phyloP scores from a whole-genome alignment of 2,329 filamentous ascomycete genomes.

The Fusarium luffae region DNA sequence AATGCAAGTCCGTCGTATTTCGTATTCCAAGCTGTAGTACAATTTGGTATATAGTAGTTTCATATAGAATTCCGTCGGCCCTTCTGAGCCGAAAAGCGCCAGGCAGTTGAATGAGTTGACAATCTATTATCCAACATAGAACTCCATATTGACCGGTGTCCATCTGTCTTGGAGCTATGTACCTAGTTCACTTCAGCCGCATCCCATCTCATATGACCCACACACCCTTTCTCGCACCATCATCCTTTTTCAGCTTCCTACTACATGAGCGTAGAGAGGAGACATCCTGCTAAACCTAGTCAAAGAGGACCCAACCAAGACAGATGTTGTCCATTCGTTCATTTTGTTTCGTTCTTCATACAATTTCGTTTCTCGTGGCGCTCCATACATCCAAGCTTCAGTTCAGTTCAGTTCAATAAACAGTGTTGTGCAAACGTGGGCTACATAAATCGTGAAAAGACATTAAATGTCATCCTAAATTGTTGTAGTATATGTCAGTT shows the following conservation, averaged over 20 bases:
- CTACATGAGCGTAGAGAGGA: not conserved
- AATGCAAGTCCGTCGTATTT: not conserved
- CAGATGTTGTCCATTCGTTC: not conserved
- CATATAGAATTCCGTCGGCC: not conserved
- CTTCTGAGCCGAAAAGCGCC: not conserved
- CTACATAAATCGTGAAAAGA: conserved; percentile 12
- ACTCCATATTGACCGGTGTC: not conserved
- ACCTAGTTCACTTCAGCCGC: conserved; percentile 6
- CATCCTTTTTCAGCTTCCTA: conserved; percentile 1
- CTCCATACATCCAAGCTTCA: not conserved
- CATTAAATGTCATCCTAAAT: not conserved
- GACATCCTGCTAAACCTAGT: not conserved
- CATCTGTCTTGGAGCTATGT: not conserved
- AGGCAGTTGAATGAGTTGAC: not conserved
- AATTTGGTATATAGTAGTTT: not conserved
- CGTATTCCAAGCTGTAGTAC: conserved; percentile 1
- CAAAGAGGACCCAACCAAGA: not conserved
- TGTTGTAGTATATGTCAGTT: not conserved
- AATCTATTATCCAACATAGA: not conserved
- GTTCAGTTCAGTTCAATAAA: not conserved
- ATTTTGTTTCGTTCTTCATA: not conserved
- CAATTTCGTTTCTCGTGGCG: not conserved
- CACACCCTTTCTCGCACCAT: conserved; percentile 23
- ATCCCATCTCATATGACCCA: conserved; percentile 14
- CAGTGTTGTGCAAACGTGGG: not conserved